Evolutionary conservation across 129 eudicot genomes (phyloP), one percentile per base, ranked within the genome.

Genomic region (Rutidosis leptorrhynchoides): DNA sequence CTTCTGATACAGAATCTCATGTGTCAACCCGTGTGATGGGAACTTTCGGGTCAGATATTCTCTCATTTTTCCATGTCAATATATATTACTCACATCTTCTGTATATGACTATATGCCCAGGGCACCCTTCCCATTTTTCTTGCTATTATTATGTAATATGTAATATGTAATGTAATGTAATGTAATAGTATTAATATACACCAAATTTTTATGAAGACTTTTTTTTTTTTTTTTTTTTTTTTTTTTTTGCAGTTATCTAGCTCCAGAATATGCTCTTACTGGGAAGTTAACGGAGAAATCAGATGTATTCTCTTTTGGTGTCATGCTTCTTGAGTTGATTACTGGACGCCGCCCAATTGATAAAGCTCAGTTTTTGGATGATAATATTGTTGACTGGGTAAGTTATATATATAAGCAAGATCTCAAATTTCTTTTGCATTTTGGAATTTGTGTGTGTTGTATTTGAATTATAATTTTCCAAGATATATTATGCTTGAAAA

Each of bases 341-440:
- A 93, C 96, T 54, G 98, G 98, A 20, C 85, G 95, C 22, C 81
- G 94, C 32, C 96, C 98, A 24, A 77, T 88, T 65, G 90, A 92
- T 62, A 85, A 76, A 83, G 79, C 77, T 43, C 93, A 85, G 65
- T 74, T 55, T 63, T 81, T 76, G 62, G 96, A 92, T 69, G 96
- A 82, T 69, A 85, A 77, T 62, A 81, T 92, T 6, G 84, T 92
- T 51, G 88, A 89, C 52, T 88, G 98, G 98, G 95, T 83, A 74
- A 81, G 96, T 54, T 45, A 29, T 19, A 10, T 65, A 32, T 29
- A 27, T 29, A 59, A 23, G 19, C 24, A 7, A 29, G 15, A 32
- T 12, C 64, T 14, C 10, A 59, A 14, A 1, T 59, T 5, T 21
- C 28, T 3, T 3, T 16, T 59, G 40, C 7, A 28, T 11, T 58